These are phyloP conservation scores for Fusarium solani-melongenae DNA, from an alignment of 2,329 filamentous ascomycete species.

Conservation along the genomic window DNA sequence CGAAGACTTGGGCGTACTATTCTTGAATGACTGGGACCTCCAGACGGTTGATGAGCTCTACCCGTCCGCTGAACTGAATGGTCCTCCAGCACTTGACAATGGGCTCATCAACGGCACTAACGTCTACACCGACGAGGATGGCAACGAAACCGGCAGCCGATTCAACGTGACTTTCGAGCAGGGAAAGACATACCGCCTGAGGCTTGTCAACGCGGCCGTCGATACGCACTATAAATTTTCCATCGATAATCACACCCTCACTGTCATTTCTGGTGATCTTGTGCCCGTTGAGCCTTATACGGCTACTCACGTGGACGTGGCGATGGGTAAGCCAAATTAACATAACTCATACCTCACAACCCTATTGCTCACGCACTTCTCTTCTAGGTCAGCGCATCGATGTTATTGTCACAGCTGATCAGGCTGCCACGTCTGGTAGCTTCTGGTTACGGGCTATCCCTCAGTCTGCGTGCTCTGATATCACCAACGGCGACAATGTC, in stretches of 20 bases:
- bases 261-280: conserved; percentile 64
- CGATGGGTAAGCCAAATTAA: conserved; percentile 49
- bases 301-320: conserved; percentile 56
- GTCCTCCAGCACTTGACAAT: conserved; percentile 56
- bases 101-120: conserved; percentile 59
- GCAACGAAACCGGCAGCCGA: neutral
- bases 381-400: neutral
- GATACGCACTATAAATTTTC: conserved; percentile 62
- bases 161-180: conserved; percentile 1
- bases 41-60: conserved; percentile 53
- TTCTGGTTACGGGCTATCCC: neutral
- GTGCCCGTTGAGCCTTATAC: conserved; percentile 64
- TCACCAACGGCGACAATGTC: neutral
- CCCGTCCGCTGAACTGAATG: conserved; percentile 36
- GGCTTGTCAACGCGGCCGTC: conserved; percentile 62
- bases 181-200: conserved; percentile 46
- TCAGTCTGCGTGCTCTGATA: neutral
- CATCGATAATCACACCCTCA: conserved; percentile 63
- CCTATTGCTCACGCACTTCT: neutral
- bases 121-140: conserved; percentile 45
- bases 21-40: conserved; percentile 70
- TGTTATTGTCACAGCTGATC: neutral
- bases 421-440: neutral
- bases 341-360: neutral
- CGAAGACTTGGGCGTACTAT: conserved; percentile 68